Conservation (phyloP, 2,329 filamentous ascomycete species). For the Fusarium floridanum region DNA sequence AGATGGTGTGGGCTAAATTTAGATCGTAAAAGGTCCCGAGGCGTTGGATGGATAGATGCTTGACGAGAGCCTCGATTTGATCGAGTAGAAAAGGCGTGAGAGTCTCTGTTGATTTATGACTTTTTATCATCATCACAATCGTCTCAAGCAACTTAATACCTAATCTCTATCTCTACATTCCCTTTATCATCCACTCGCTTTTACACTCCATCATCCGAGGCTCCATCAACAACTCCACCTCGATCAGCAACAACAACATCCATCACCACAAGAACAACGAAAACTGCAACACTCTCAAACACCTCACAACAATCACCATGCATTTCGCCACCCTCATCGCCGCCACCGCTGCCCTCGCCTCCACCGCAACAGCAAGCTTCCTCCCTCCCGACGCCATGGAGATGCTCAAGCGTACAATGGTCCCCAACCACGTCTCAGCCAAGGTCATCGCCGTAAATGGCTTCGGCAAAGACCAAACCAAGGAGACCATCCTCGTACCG, state of each 20-base stretch:
- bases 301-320: not conserved
- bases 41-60: not conserved
- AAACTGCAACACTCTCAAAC: not conserved
- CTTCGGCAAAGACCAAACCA: not conserved
- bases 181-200: not conserved
- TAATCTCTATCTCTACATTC: not conserved
- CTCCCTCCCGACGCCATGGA: not conserved
- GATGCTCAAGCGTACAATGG: not conserved
- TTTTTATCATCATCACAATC: not conserved
- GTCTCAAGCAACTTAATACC: not conserved
- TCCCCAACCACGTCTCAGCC: constrained; percentile 5
- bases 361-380: not conserved
- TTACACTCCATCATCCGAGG: not conserved
- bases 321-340: not conserved
- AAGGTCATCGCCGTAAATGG: not conserved
- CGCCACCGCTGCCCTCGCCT: not conserved
- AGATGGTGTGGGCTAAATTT: not conserved
- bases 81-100: not conserved
- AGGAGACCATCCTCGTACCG: not conserved
- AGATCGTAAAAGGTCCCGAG: not conserved
- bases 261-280: not conserved
- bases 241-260: not conserved
- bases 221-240: not conserved
- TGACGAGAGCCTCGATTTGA: not conserved
- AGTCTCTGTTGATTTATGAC: not conserved